These are phyloP conservation scores for Termitomyces sp. DNA, from an alignment of 768 basidiomycete species.

Conservation along the genomic window DNA sequence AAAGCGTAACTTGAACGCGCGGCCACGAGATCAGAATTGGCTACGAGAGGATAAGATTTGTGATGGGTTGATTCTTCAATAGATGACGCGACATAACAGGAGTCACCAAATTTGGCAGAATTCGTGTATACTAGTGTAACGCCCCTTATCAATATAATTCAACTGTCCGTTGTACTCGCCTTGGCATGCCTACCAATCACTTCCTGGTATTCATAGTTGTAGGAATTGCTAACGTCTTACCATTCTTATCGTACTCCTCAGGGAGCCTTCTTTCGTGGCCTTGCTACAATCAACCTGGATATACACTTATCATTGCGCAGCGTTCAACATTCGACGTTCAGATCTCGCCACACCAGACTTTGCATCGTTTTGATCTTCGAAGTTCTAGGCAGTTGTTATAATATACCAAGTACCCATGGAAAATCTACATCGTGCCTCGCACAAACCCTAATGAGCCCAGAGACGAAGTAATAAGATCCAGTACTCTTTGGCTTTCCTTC, in stretches of 20 bases:
- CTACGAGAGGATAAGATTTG: constrained; percentile 7
- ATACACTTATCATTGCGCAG: background rate
- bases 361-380: background rate
- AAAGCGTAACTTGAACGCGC: constrained; percentile 15
- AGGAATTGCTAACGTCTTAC: background rate
- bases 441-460: constrained; percentile 75
- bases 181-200: background rate
- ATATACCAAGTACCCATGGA: background rate
- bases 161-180: background rate
- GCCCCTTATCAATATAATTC: background rate
- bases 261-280: background rate
- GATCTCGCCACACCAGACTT: too few species aligned
- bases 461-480: constrained; percentile 69
- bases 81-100: constrained; percentile 8
- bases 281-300: background rate
- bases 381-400: background rate
- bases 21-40: constrained; percentile 11
- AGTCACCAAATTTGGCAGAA: constrained; percentile 10
- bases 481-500: constrained; percentile 71
- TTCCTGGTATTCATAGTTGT: background rate
- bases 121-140: background rate
- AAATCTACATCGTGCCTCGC: constrained; percentile 50
- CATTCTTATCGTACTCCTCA: background rate
- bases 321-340: background rate
- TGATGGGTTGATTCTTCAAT: constrained; percentile 1